Conservation (phyloP, 73 alveolate species). For the Tetrahymena malaccensis region DNA sequence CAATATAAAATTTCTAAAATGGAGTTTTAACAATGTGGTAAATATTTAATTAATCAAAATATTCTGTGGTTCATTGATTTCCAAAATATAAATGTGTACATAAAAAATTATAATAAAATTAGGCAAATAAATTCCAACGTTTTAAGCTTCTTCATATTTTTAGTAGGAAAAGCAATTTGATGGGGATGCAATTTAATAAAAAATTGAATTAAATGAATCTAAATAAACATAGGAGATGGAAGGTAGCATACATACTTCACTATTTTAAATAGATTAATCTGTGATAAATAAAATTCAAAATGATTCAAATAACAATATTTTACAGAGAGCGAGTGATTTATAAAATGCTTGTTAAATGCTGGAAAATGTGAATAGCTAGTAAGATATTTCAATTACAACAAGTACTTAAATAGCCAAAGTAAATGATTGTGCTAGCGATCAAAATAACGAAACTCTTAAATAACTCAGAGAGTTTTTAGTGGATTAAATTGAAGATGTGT, state of each 20-base stretch:
- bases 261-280: background rate
- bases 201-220: background rate
- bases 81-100: too few relatives aligned
- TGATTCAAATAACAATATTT: background rate
- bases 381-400: background rate
- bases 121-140: background rate
- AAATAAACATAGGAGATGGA: background rate
- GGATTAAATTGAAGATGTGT: background rate
- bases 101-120: too few relatives aligned
- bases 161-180: background rate
- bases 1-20: background rate
- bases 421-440: background rate
- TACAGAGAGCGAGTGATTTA: background rate
- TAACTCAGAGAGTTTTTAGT: background rate
- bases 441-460: background rate
- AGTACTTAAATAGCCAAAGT: background rate
- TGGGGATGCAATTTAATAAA: background rate
- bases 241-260: background rate
- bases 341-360: background rate
- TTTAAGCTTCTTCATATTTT: background rate
- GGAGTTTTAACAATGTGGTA: background rate
- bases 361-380: background rate
- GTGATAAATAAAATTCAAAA: background rate
- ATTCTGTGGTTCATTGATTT: background rate
- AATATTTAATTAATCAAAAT: too few relatives aligned